Evolutionary conservation across 495 filamentous ascomycete genomes (phyloP).

Genomic region (Neurospora sp.): DNA sequence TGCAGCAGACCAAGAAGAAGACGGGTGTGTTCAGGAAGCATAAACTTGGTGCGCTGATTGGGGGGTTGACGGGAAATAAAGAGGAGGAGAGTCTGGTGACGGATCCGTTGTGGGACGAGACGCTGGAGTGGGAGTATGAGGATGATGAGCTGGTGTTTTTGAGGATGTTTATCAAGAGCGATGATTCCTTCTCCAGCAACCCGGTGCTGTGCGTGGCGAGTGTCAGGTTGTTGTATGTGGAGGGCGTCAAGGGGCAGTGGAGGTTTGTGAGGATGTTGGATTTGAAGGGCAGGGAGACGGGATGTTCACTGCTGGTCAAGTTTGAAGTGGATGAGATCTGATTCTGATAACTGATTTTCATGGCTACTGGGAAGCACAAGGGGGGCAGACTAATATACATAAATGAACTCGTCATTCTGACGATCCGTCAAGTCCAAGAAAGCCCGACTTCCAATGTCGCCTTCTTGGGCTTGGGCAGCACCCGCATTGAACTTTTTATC

Average conservation of each 20-base stretch:
- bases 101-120: slow-evolving; percentile 43
- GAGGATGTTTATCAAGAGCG: slow-evolving; percentile 42
- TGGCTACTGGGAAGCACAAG: not conserved
- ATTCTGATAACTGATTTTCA: not conserved
- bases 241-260: slow-evolving; percentile 29
- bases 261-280: slow-evolving; percentile 44
- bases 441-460: slow-evolving; percentile 25
- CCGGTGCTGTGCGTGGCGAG: slow-evolving; percentile 37
- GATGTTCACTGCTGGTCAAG: slow-evolving; percentile 38
- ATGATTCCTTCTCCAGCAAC: slow-evolving; percentile 40
- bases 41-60: slow-evolving; percentile 29
- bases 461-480: not conserved
- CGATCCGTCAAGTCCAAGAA: slow-evolving; percentile 50
- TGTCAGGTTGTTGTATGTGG: slow-evolving; percentile 36
- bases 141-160: slow-evolving; percentile 44
- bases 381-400: slow-evolving; percentile 42
- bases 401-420: slow-evolving; percentile 59
- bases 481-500: slow-evolving; percentile 20
- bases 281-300: slow-evolving; percentile 40
- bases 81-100: slow-evolving; percentile 32
- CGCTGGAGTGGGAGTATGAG: slow-evolving; percentile 44
- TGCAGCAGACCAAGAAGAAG: slow-evolving; percentile 36
- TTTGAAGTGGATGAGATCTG: slow-evolving; percentile 34
- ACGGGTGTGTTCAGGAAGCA: slow-evolving; percentile 38
- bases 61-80: not conserved